Percentiles rank a stretch among this genome's conserved stretches.
These are phyloP conservation scores for Eragrostis tef DNA, from an alignment of 202 grass and related monocot species.

Conservation along the genomic window DNA sequence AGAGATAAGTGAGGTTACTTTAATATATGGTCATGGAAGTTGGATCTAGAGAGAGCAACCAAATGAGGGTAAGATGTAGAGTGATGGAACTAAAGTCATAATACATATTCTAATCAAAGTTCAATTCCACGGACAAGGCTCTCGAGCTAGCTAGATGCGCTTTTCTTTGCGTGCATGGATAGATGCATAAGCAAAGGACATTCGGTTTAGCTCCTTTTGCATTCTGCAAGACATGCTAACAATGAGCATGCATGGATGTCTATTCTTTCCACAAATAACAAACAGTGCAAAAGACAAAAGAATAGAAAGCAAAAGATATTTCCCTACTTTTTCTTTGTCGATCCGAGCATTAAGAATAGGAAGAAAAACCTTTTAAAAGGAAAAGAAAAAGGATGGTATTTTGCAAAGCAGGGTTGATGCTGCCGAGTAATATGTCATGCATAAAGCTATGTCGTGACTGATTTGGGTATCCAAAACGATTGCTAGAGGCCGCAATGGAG, in stretches of 20 bases:
- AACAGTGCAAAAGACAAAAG: not conserved
- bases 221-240: not conserved
- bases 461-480: too few species aligned
- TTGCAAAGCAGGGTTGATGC: not conserved
- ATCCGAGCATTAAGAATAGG: not conserved
- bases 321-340: not conserved
- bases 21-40: too few species aligned
- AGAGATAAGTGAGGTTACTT: too few species aligned
- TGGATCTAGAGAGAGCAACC: too few species aligned
- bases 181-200: not conserved
- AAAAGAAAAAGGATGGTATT: not conserved
- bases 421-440: not conserved
- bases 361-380: not conserved
- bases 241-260: not conserved
- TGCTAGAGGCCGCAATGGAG: too few species aligned
- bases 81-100: too few species aligned
- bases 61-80: too few species aligned
- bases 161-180: not conserved
- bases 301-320: not conserved
- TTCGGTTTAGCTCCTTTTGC: not conserved
- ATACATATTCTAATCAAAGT: too few species aligned
- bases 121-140: too few species aligned
- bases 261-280: not conserved
- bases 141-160: not conserved
- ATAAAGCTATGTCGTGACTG: not conserved